phyloP scores from a whole-genome alignment of 2,329 filamentous ascomycete species.

The Aspergillus nomiae region DNA sequence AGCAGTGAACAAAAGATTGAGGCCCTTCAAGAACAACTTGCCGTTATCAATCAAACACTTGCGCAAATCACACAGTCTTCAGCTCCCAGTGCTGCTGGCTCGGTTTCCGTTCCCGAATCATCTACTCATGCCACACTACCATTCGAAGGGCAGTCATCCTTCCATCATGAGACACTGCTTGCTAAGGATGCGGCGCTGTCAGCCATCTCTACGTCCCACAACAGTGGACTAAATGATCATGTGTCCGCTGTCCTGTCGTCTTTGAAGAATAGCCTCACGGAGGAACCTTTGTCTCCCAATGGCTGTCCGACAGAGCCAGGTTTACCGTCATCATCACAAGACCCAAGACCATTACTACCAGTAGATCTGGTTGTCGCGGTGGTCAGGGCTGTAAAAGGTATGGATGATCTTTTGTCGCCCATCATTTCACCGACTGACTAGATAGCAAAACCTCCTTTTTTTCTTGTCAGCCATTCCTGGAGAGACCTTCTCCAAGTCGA shows the following conservation, averaged over 20 bases:
- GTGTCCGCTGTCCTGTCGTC: constrained; percentile 25
- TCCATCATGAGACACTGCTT: constrained; percentile 26
- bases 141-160: constrained; percentile 29
- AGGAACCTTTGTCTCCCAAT: constrained; percentile 7
- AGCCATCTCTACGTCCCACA: constrained; percentile 16
- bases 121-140: constrained; percentile 21
- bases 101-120: constrained; percentile 12
- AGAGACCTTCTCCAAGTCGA: constrained; percentile 22
- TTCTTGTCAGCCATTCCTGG: constrained; percentile 29
- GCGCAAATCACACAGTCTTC: constrained; percentile 16
- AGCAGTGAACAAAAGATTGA: constrained; percentile 21
- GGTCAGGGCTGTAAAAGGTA: constrained; percentile 25
- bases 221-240: constrained; percentile 16
- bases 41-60: constrained; percentile 20
- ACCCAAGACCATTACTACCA: constrained; percentile 17
- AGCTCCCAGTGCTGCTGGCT: background rate
- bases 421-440: background rate
- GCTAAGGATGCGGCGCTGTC: constrained; percentile 26
- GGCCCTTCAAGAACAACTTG: constrained; percentile 22
- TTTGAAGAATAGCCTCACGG: constrained; percentile 21
- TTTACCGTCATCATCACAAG: background rate
- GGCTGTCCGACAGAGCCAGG: background rate
- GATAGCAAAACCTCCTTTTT: constrained; percentile 28
- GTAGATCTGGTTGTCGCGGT: constrained; percentile 23
- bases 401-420: background rate